A percentile compares a stretch with the other conserved stretches of the same genome.
Conservation (phyloP, 345 rosid genomes). For the Draba incana region DNA sequence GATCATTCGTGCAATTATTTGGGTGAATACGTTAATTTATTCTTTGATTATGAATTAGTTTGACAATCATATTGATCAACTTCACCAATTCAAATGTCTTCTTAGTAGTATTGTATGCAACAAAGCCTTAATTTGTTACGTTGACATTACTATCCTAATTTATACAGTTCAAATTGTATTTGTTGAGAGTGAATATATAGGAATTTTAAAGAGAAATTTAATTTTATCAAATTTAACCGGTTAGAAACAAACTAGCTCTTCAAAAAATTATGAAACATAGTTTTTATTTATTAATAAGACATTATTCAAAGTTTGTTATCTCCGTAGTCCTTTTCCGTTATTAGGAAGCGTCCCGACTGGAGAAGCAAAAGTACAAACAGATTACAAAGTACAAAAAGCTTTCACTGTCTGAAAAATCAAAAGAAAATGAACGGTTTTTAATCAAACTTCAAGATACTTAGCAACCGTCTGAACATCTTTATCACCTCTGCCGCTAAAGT, state of each 20-base stretch:
- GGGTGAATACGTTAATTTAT: no score
- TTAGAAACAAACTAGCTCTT: neutral
- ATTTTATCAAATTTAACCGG: neutral
- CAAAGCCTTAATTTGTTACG: no score
- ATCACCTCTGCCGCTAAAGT: constrained; percentile 96
- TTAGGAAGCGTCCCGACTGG: constrained; percentile 4
- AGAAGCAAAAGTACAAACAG: constrained; percentile 19
- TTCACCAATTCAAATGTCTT: no score
- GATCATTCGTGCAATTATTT: no score
- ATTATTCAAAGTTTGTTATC: constrained; percentile 23
- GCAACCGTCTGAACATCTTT: constrained; percentile 91
- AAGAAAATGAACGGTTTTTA: neutral
- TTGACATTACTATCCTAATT: no score
- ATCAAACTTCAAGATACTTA: constrained; percentile 62
- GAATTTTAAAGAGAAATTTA: neutral
- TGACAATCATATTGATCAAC: no score
- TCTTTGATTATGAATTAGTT: no score
- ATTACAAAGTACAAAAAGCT: constrained; percentile 29
- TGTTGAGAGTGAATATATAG: no score
- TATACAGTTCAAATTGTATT: no score
- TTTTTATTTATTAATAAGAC: neutral
- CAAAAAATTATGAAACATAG: no score
- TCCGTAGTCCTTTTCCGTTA: constrained; percentile 1
- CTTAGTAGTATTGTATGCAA: no score
- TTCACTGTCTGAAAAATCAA: constrained; percentile 14